phyloP scores from a whole-genome alignment of 1,284 basidiomycete species.

The Austropuccinia psidii region DNA sequence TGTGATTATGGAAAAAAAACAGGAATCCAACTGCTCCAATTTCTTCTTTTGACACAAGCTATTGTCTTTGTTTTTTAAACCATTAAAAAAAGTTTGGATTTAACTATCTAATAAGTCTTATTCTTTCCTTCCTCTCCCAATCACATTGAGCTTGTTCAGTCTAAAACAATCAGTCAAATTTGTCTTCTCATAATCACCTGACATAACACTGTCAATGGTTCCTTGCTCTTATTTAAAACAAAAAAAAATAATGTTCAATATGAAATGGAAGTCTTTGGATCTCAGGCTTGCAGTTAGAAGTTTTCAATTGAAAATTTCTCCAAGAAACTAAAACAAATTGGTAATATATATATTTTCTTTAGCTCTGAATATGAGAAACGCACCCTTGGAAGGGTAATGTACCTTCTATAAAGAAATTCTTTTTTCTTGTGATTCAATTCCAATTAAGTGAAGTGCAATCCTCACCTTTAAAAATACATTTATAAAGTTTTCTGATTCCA shows the following conservation, averaged over 20 bases:
- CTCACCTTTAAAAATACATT: conserved; percentile 53
- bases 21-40: too few species aligned
- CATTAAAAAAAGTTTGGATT: neutral
- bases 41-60: too few species aligned
- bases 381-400: conserved; percentile 7
- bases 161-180: conserved; percentile 5
- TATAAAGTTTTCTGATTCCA: conserved; percentile 48
- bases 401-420: neutral
- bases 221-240: neutral
- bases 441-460: conserved; percentile 48
- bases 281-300: neutral
- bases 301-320: neutral
- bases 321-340: conserved; percentile 41
- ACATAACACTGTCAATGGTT: neutral
- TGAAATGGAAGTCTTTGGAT: neutral
- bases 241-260: neutral
- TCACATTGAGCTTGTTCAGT: neutral
- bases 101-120: neutral
- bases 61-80: neutral
- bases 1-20: too few species aligned
- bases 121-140: neutral
- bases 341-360: neutral
- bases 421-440: neutral
- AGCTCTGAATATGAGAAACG: neutral
- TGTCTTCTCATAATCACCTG: neutral